Conservation (phyloP, 208 protist species). For the Endotrypanum monterogeii region DNA sequence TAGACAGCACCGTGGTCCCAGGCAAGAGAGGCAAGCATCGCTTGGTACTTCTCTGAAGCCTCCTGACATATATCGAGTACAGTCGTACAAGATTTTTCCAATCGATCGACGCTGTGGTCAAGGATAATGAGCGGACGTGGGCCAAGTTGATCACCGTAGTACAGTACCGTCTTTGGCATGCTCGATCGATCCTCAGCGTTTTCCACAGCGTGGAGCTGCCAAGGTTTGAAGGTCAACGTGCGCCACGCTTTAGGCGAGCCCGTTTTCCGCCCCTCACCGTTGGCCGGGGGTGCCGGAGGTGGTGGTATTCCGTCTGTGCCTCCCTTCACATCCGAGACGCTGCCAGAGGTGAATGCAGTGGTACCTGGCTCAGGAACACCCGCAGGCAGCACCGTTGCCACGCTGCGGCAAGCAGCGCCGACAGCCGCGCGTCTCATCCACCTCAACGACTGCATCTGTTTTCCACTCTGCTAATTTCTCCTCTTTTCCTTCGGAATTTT, state of each 20-base stretch:
- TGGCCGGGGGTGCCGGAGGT: slow-evolving; percentile 10
- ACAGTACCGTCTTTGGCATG: slow-evolving; percentile 54
- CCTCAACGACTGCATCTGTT: slow-evolving; percentile 1
- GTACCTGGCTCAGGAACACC: not conserved
- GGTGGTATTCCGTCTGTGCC: not conserved
- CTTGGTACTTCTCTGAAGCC: slow-evolving; percentile 60
- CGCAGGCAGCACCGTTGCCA: not conserved
- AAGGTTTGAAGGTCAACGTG: slow-evolving; percentile 53
- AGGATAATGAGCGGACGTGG: slow-evolving; percentile 84
- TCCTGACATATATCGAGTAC: slow-evolving; percentile 15
- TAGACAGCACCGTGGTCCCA: slow-evolving; percentile 83
- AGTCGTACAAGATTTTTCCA: slow-evolving; percentile 11
- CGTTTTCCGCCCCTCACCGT: slow-evolving; percentile 12
- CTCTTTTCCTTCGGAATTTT: too few species aligned
- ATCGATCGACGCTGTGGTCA: slow-evolving; percentile 49
- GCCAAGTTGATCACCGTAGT: slow-evolving; percentile 71
- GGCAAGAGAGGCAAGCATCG: slow-evolving; percentile 55
- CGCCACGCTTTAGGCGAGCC: slow-evolving; percentile 33
- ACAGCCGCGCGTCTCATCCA: slow-evolving; percentile 4
- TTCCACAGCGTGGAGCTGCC: slow-evolving; percentile 51
- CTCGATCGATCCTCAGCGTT: slow-evolving; percentile 22
- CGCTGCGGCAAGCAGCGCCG: not conserved
- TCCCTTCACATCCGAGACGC: not conserved
- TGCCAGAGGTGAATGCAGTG: not conserved
- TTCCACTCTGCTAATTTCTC: too few species aligned